A percentile compares a stretch with the other conserved stretches of the same genome.
These are phyloP conservation scores for Debaryomyces fabryi DNA, from an alignment of 1,139 yeast species.

Conservation along the genomic window DNA sequence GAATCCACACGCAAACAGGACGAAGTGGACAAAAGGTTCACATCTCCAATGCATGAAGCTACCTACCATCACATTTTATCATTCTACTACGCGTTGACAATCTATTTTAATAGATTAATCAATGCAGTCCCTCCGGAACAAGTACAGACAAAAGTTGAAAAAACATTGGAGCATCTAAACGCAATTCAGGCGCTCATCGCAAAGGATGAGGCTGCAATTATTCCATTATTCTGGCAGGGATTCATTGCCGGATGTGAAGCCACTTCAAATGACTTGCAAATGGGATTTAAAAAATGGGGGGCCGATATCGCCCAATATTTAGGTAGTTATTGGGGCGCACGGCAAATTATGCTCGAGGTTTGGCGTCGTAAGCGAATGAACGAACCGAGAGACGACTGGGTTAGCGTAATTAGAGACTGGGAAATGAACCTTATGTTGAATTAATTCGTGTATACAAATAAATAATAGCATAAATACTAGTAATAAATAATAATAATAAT, in stretches of 20 bases:
- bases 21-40: slow-evolving; percentile 30
- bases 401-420: slow-evolving; percentile 79
- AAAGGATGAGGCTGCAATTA: slow-evolving; percentile 57
- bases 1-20: slow-evolving; percentile 10
- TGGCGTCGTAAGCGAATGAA: slow-evolving; percentile 74
- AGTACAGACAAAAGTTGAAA: slow-evolving; percentile 61
- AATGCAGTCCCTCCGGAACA: slow-evolving; percentile 53
- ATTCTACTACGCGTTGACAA: slow-evolving; percentile 71
- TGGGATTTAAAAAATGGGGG: slow-evolving; percentile 78
- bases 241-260: slow-evolving; percentile 90
- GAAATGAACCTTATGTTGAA: slow-evolving; percentile 80
- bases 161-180: slow-evolving; percentile 67
- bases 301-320: slow-evolving; percentile 73
- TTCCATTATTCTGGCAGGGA: slow-evolving; percentile 88
- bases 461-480: neutral
- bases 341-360: slow-evolving; percentile 83
- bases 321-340: slow-evolving; percentile 86
- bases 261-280: slow-evolving; percentile 56
- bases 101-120: slow-evolving; percentile 75
- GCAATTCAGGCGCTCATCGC: slow-evolving; percentile 61
- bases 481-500: neutral
- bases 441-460: slow-evolving; percentile 19
- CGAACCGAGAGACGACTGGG: slow-evolving; percentile 70
- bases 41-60: slow-evolving; percentile 66
- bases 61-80: slow-evolving; percentile 84